Conservation (phyloP, 1,139 yeast species). For the Diutina ranongensis region DNA sequence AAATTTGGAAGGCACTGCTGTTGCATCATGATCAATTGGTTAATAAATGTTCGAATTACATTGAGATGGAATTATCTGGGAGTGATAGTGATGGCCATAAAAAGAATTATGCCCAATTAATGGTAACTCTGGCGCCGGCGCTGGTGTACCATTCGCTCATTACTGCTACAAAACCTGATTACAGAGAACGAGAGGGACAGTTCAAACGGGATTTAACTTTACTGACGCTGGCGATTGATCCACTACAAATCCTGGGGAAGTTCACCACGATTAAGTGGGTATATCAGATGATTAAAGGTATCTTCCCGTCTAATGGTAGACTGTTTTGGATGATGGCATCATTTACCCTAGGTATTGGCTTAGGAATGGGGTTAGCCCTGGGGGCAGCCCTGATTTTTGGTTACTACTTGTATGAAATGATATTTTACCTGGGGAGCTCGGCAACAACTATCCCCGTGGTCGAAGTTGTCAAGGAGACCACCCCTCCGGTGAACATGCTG, state of each 20-base stretch:
- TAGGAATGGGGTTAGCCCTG: conserved; percentile 5
- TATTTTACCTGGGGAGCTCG: not conserved
- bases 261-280: not conserved
- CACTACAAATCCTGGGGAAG: not conserved
- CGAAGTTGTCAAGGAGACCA: not conserved
- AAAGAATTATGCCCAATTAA: not conserved
- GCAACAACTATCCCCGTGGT: not conserved
- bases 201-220: not conserved
- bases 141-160: conserved; percentile 2
- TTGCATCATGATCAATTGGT: not conserved
- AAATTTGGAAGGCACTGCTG: conserved; percentile 31
- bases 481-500: not conserved
- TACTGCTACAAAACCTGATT: not conserved
- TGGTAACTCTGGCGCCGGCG: conserved; percentile 5
- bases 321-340: conserved; percentile 5
- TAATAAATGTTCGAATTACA: not conserved
- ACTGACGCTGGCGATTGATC: conserved; percentile 5
- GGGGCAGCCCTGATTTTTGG: conserved; percentile 3
- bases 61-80: conserved; percentile 1
- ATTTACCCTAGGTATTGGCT: conserved; percentile 3
- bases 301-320: not conserved
- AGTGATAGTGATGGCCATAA: not conserved
- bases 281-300: not conserved
- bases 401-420: not conserved
- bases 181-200: not conserved